Evolutionary conservation across 2,329 filamentous ascomycete species (phyloP), one percentile per base, ranked within the genome.

Genomic region (Diplodia intermedia): DNA sequence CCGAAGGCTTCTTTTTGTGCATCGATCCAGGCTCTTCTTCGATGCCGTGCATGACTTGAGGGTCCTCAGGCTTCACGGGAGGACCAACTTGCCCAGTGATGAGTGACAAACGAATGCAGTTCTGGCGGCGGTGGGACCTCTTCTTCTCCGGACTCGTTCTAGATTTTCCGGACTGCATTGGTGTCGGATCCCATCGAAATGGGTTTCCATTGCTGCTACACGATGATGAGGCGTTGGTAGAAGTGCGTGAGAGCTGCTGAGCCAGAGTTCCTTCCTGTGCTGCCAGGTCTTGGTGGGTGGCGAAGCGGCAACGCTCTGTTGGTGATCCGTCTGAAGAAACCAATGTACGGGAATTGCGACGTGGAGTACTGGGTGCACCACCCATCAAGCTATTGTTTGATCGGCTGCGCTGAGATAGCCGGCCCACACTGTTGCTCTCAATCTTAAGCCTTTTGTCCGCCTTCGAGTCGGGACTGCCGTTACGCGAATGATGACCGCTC

Each of bases 181-280:
- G 78, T 23, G 73, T 69, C 29, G 73, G 75, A 68, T 82, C 81
- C 80, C 80, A 82, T 66, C 82, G 81, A 66, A 83, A 82, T 0
- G 81, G 80, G 66, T 82, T 82, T 3, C 80, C 80, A 55, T 81
- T 80, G 71, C 80, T 82, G 69, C 79, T 82, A n/a, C 77, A 70
- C n/a, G 71, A 73, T 11, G 74, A 75, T 7, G 79, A 80, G 15
- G 74, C 72, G 36, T 76, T 75, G 5, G 79, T 78, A 18, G 76
- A 82, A 2, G 78, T 75, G 52, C 78, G 75, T 2, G 80, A 82
- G 26, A 77, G 73, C 69, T 81, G 78, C 20, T 81, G 75, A 23
- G 76, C 75, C 0, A 78, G 77, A 1, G 71, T 73, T 9, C 70
- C 69, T n/a, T 76, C 70, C 49, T 76, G 78, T 7, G 74, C 75